These are phyloP conservation scores for Candida dubliniensis DNA, from an alignment of 1,139 yeast species.

Conservation along the genomic window DNA sequence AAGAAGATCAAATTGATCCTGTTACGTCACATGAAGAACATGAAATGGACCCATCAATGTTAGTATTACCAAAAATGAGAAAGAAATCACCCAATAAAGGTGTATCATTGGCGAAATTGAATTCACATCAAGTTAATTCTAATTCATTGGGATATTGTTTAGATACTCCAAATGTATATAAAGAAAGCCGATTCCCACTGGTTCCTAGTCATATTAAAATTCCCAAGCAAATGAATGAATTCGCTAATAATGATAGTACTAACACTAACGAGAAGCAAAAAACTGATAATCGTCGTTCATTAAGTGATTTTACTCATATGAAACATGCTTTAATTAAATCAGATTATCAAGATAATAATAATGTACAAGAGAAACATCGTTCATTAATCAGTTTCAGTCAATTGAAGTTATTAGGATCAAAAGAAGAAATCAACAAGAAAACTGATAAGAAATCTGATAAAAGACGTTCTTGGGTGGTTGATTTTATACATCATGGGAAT, in stretches of 20 bases:
- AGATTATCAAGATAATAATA: not conserved
- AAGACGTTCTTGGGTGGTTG: too few relatives aligned
- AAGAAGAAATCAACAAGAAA: too few relatives aligned
- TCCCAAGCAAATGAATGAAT: not conserved
- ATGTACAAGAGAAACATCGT: not conserved
- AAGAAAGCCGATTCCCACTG: slow-evolving; percentile 27
- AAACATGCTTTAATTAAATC: not conserved
- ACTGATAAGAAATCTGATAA: too few relatives aligned
- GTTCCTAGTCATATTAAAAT: slow-evolving; percentile 1
- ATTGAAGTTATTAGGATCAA: too few relatives aligned
- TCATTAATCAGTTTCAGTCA: too few relatives aligned
- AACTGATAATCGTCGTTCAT: slow-evolving; percentile 2
- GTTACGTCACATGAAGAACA: slow-evolving; percentile 2
- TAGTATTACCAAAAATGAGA: slow-evolving; percentile 6
- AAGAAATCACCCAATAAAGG: not conserved
- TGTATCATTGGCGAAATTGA: slow-evolving; percentile 17
- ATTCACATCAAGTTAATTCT: slow-evolving; percentile 21
- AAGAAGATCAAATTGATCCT: not conserved
- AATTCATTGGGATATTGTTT: slow-evolving; percentile 36
- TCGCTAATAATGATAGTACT: not conserved
- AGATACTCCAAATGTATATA: slow-evolving; percentile 34
- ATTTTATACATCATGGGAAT: too few relatives aligned
- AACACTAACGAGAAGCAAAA: not conserved
- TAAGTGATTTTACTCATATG: not conserved
- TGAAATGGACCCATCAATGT: not conserved